Evolutionary conservation across 108 stramenopile species (phyloP).

Genomic region (Bacterosira constricta): DNA sequence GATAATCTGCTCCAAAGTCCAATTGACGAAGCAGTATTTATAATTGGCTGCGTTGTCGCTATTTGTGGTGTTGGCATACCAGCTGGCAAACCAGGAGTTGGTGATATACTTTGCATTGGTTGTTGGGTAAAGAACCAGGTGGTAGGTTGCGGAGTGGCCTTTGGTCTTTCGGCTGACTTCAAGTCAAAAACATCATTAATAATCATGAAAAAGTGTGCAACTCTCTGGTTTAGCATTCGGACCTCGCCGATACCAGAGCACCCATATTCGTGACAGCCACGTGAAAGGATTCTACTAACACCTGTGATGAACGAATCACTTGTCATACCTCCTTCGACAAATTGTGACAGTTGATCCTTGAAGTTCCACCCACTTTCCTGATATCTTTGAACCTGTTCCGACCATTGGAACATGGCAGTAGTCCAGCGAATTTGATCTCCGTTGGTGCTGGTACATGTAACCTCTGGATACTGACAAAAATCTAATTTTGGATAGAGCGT

Average conservation of each 20-base stretch:
- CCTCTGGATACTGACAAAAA: slow-evolving; percentile 45
- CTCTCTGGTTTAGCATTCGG: slow-evolving; percentile 2
- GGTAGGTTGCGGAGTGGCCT: too few species aligned
- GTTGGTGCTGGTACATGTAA: slow-evolving; percentile 18
- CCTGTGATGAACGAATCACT: slow-evolving; percentile 22
- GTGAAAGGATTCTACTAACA: slow-evolving; percentile 14
- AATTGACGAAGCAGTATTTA: too few species aligned
- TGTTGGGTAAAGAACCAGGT: too few species aligned
- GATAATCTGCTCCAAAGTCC: too few species aligned
- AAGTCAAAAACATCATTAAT: slow-evolving; percentile 17
- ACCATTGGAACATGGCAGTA: slow-evolving; percentile 41
- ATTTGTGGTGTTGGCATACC: too few species aligned
- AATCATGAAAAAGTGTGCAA: slow-evolving; percentile 2
- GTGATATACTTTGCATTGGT: too few species aligned
- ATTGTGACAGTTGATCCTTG: neutral
- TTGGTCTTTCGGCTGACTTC: too few species aligned
- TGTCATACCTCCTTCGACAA: slow-evolving; percentile 23
- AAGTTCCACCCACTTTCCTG: neutral
- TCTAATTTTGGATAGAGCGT: slow-evolving; percentile 34
- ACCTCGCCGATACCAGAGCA: slow-evolving; percentile 2
- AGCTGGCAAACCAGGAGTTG: too few species aligned
- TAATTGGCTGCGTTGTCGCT: too few species aligned
- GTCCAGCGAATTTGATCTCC: slow-evolving; percentile 36
- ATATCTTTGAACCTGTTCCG: slow-evolving; percentile 25
- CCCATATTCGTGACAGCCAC: slow-evolving; percentile 13